These are phyloP conservation scores for Cladosporium sp. DNA, from an alignment of 2,329 filamentous ascomycete genomes.

Conservation along the genomic window DNA sequence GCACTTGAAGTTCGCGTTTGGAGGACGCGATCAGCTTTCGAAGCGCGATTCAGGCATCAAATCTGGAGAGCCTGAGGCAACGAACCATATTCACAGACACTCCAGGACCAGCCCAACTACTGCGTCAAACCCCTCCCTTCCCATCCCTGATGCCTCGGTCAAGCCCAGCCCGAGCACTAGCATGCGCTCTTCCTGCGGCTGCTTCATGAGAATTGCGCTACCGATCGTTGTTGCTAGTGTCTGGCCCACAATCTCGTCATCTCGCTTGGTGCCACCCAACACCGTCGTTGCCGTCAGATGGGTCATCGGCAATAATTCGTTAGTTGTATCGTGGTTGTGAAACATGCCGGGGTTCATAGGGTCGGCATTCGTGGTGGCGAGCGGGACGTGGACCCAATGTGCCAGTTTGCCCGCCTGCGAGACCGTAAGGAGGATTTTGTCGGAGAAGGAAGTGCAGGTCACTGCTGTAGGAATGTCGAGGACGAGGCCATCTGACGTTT, in stretches of 20 bases:
- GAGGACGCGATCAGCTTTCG: not conserved
- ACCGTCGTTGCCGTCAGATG: conserved; percentile 83
- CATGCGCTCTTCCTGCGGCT: conserved; percentile 56
- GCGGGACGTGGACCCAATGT: conserved; percentile 89
- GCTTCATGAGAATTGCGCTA: conserved; percentile 65
- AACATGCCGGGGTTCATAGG: conserved; percentile 54
- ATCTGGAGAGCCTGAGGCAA: not conserved
- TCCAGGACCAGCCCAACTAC: conserved; percentile 29
- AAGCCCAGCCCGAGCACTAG: conserved; percentile 55
- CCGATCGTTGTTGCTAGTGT: conserved; percentile 86
- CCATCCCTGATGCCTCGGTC: conserved; percentile 32
- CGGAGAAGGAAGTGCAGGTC: conserved; percentile 67
- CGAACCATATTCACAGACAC: conserved; percentile 3
- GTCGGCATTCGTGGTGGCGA: conserved; percentile 61
- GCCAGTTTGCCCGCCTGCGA: conserved; percentile 78
- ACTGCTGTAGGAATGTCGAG: conserved; percentile 66
- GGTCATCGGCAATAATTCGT: conserved; percentile 63
- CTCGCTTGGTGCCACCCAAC: conserved; percentile 72
- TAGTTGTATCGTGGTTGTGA: conserved; percentile 43
- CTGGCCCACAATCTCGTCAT: conserved; percentile 72
- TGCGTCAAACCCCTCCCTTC: conserved; percentile 36
- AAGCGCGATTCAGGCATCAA: conserved; percentile 1
- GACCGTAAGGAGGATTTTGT: conserved; percentile 86
- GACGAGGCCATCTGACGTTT: conserved; percentile 51
- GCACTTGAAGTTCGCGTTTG: not conserved